Conservation (phyloP, 139 green algal genomes). For the Coelastrella sp. region DNA sequence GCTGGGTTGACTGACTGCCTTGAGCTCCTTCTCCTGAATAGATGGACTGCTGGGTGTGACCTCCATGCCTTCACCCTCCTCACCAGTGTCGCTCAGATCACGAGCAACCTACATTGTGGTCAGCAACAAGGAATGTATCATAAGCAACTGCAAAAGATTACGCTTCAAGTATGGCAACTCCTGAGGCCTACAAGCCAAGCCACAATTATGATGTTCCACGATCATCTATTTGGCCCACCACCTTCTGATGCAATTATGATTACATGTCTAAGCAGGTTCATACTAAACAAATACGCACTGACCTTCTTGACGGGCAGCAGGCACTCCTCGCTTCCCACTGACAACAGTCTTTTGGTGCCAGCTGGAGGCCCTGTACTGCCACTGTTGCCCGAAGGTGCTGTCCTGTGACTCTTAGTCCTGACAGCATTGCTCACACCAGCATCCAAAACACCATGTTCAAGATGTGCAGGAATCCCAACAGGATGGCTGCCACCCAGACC, state of each 20-base stretch:
- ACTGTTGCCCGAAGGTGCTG: constrained; percentile 40
- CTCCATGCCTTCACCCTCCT: constrained; percentile 25
- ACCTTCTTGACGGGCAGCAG: constrained; percentile 31
- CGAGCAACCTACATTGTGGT: background rate
- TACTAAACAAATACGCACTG: background rate
- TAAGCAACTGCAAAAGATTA: too few species aligned
- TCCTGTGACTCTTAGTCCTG: constrained; percentile 28
- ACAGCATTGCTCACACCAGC: background rate
- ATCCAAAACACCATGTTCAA: too few species aligned
- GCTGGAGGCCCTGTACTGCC: constrained; percentile 36
- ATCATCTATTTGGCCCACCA: too few species aligned
- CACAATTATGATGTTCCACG: too few species aligned
- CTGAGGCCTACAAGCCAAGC: too few species aligned
- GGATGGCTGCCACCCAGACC: background rate
- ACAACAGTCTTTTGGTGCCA: constrained; percentile 12
- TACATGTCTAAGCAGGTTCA: too few species aligned
- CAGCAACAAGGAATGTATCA: too few species aligned
- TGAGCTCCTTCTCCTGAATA: constrained; percentile 47
- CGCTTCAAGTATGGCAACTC: too few species aligned
- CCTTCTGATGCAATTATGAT: too few species aligned
- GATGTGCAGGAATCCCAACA: too few species aligned
- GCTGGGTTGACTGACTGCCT: constrained; percentile 42
- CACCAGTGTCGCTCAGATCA: constrained; percentile 23
- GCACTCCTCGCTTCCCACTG: constrained; percentile 7
- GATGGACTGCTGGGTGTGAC: constrained; percentile 36